These are phyloP conservation scores for Tolypocladium pustulatum DNA, from an alignment of 2,329 filamentous ascomycete genomes.

Conservation along the genomic window DNA sequence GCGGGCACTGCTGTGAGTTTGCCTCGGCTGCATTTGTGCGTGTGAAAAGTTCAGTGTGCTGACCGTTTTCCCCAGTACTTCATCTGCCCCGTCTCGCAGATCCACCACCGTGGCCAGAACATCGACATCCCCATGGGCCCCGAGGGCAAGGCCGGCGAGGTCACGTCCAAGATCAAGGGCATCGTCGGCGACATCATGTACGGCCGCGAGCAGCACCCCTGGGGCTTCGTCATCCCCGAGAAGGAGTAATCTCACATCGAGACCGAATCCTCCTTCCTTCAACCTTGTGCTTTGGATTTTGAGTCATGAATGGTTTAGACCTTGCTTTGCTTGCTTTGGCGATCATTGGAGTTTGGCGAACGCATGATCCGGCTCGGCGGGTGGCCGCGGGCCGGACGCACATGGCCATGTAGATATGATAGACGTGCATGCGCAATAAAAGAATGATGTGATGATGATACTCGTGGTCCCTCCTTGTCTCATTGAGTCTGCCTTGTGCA, in stretches of 20 bases:
- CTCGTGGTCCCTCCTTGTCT: not conserved
- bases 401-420: not conserved
- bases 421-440: not conserved
- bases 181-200: conserved; percentile 68
- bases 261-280: not conserved
- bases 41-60: conserved; percentile 4
- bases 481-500: not conserved
- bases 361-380: not conserved
- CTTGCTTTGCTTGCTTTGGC: not conserved
- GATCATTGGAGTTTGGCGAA: not conserved
- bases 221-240: conserved; percentile 59
- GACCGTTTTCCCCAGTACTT: conserved; percentile 44
- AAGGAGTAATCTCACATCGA: conserved; percentile 25
- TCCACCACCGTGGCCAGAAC: conserved; percentile 57
- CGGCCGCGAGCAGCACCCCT: conserved; percentile 55
- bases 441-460: not conserved
- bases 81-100: conserved; percentile 55
- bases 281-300: not conserved
- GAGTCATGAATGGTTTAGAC: not conserved
- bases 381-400: not conserved
- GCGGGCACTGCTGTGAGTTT: conserved; percentile 70
- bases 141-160: conserved; percentile 35
- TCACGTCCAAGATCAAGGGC: conserved; percentile 53
- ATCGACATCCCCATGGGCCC: conserved; percentile 51
- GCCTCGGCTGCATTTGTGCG: not conserved